Evolutionary conservation across 1,284 basidiomycete genomes (phyloP).

Genomic region (Trametes polyzona): DNA sequence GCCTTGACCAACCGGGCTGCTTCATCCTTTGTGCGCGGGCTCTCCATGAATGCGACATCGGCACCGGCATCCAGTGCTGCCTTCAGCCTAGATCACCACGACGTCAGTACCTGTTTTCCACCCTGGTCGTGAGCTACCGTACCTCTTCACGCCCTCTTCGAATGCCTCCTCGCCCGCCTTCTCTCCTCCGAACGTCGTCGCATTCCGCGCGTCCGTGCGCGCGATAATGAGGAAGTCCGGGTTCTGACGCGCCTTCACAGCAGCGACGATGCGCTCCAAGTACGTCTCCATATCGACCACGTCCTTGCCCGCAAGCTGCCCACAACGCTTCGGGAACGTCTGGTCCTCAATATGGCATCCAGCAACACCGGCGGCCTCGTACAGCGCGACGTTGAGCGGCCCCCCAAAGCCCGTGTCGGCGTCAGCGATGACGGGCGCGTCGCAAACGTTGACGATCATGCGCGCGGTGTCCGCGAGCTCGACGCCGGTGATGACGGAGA

Average conservation of each 20-base stretch:
- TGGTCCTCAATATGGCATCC: slow-evolving; percentile 36
- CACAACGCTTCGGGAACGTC: slow-evolving; percentile 33
- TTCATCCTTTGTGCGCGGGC: slow-evolving; percentile 29
- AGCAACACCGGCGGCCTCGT: slow-evolving; percentile 32
- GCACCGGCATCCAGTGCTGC: slow-evolving; percentile 30
- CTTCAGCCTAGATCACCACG: slow-evolving; percentile 19
- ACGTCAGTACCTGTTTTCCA: no score
- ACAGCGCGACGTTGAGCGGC: slow-evolving; percentile 32
- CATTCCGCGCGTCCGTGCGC: slow-evolving; percentile 33
- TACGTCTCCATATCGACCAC: slow-evolving; percentile 34
- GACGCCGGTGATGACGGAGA: slow-evolving; percentile 31
- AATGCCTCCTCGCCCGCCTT: slow-evolving; percentile 31
- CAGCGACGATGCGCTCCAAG: slow-evolving; percentile 31
- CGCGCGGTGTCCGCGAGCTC: slow-evolving; percentile 31
- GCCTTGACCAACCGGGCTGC: slow-evolving; percentile 30
- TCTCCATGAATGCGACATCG: slow-evolving; percentile 34
- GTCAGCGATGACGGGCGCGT: slow-evolving; percentile 32
- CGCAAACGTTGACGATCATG: slow-evolving; percentile 29
- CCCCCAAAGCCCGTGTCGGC: slow-evolving; percentile 36
- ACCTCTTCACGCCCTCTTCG: slow-evolving; percentile 30
- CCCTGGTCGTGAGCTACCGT: background rate
- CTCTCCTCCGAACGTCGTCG: slow-evolving; percentile 26
- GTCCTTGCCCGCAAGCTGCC: slow-evolving; percentile 32
- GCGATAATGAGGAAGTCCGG: slow-evolving; percentile 34
- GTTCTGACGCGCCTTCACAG: slow-evolving; percentile 30